Evolutionary conservation across 306 rosid species (phyloP).

Genomic region (Rubus idaeus): DNA sequence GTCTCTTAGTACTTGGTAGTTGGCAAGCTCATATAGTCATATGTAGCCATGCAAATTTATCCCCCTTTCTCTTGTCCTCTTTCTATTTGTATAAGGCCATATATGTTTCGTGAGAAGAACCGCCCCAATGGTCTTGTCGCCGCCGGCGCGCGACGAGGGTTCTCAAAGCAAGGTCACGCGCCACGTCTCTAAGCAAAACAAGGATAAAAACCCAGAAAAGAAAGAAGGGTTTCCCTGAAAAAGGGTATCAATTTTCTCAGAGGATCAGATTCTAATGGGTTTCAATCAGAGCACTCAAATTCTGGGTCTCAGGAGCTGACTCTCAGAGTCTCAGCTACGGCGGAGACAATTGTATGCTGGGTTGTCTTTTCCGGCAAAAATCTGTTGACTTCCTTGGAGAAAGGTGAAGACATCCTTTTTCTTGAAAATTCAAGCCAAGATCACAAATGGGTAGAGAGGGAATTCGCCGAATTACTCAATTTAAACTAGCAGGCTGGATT

Average conservation of each 20-base stretch:
- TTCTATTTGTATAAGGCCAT: conserved; percentile 32
- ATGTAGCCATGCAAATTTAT: not conserved
- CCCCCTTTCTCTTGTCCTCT: not conserved
- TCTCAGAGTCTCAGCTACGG: conserved; percentile 76
- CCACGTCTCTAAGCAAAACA: conserved; percentile 42
- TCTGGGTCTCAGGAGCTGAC: conserved; percentile 77
- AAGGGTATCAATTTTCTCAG: conserved; percentile 46
- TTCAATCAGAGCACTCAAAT: conserved; percentile 37
- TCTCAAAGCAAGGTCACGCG: conserved; percentile 72
- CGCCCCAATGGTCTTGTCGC: conserved; percentile 41
- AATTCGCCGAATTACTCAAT: conserved; percentile 78
- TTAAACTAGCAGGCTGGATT: conserved; percentile 61
- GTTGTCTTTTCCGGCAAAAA: conserved; percentile 42
- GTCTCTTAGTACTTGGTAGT: not conserved
- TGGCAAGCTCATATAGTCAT: not conserved
- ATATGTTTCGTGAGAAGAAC: conserved; percentile 54
- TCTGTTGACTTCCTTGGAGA: conserved; percentile 49
- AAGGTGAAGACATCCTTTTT: conserved; percentile 56
- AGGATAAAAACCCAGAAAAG: conserved; percentile 32
- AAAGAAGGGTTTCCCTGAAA: conserved; percentile 36
- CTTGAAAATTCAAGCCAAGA: conserved; percentile 56
- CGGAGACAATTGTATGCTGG: conserved; percentile 57
- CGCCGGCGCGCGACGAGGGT: conserved; percentile 63
- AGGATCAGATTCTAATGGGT: conserved; percentile 42
- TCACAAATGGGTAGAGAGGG: conserved; percentile 88